Evolutionary conservation across 176 grass and related monocot species (phyloP).

Genomic region (Puya raimondii): DNA sequence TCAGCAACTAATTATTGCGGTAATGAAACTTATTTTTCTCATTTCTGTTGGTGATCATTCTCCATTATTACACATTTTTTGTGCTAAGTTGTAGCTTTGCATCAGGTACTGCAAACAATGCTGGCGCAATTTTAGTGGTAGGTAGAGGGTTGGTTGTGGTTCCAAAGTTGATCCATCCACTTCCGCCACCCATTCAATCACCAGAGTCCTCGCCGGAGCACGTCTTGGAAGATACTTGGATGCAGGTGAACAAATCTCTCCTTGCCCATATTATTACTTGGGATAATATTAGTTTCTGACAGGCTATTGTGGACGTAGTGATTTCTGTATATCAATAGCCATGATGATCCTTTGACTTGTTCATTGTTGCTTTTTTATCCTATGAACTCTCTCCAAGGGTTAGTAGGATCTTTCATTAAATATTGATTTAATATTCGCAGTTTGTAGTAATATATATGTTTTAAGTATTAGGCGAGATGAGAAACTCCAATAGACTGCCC

Average conservation of each 20-base stretch:
- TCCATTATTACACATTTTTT: background rate
- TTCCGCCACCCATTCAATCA: slow-evolving; percentile 84
- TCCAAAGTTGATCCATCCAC: slow-evolving; percentile 96
- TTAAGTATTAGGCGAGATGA: background rate
- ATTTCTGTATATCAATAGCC: too few species aligned
- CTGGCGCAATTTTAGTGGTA: slow-evolving; percentile 94
- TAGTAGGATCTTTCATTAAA: too few species aligned
- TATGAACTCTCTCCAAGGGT: too few species aligned
- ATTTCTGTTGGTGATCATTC: background rate
- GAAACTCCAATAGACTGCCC: background rate
- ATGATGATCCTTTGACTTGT: background rate
- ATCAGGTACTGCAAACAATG: slow-evolving; percentile 94
- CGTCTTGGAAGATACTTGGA: slow-evolving; percentile 76
- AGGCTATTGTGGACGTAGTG: too few species aligned
- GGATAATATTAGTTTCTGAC: background rate
- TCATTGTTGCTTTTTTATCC: background rate
- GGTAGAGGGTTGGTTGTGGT: slow-evolving; percentile 85
- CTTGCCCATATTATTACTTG: background rate
- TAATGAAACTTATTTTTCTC: slow-evolving; percentile 20
- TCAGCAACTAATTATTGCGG: slow-evolving; percentile 99
- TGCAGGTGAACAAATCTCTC: slow-evolving; percentile 53
- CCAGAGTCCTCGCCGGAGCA: slow-evolving; percentile 85
- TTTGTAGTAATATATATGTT: background rate
- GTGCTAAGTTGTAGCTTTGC: slow-evolving; percentile 13
- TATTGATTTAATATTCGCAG: too few species aligned